phyloP scores from a whole-genome alignment of 2,329 filamentous ascomycete species.

The Chaetothyriales sp. region DNA sequence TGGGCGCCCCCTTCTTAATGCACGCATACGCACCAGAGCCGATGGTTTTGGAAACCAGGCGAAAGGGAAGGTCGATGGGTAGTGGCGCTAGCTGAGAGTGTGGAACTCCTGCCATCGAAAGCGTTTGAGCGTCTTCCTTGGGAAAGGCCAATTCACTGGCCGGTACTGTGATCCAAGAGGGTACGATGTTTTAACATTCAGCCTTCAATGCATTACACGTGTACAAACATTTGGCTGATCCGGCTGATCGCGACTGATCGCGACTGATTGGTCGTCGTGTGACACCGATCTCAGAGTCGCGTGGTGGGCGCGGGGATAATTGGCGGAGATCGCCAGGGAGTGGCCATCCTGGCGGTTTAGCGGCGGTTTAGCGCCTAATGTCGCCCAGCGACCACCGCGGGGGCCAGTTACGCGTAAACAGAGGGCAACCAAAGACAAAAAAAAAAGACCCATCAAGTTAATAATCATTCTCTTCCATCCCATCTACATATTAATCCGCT shows the following conservation, averaged over 20 bases:
- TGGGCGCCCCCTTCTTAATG: slow-evolving; percentile 82
- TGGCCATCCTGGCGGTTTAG: not conserved
- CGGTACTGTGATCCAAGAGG: too few relatives aligned
- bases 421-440: not conserved
- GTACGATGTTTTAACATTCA: too few relatives aligned
- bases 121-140: too few relatives aligned
- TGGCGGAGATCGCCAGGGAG: not conserved
- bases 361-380: not conserved
- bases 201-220: too few relatives aligned
- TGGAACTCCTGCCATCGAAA: slow-evolving; percentile 13
- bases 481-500: not conserved
- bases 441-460: too few relatives aligned
- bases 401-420: not conserved
- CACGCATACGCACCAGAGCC: slow-evolving; percentile 94
- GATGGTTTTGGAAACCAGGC: slow-evolving; percentile 90
- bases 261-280: not conserved
- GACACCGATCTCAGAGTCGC: not conserved
- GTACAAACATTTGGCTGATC: not conserved
- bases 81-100: slow-evolving; percentile 83
- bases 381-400: not conserved
- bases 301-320: not conserved
- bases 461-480: not conserved
- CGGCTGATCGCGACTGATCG: too few relatives aligned
- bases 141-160: too few relatives aligned
- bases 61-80: slow-evolving; percentile 72